Base-by-base conservation (phyloP, 306 rosid species). In the Nissolia schottii region DNA sequence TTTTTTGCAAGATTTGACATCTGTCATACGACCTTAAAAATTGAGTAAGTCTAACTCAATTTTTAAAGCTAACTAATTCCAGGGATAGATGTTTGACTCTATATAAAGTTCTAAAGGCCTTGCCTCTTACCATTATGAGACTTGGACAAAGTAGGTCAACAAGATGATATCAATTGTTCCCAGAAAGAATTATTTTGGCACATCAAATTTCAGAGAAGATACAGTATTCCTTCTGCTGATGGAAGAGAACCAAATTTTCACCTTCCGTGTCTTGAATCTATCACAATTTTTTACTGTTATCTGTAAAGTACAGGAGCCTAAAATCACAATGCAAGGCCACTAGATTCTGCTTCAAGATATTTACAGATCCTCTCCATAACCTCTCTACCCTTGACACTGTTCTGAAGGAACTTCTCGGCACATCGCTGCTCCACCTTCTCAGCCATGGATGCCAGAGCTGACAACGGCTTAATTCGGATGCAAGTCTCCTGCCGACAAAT, bases 331-430 rank as follows among this genome's bases (percentile, higher is more conserved):
- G 87, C 34, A 64, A 89, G 58, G 28, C 81, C 83, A 1, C 72
- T 70, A 14, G 96, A 84, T 79, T 91, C 96, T 24, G 98, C 86
- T 81, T 94, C 96, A 58, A 91, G 92, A 85, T 87, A 94, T 67
- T 82, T 91, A 82, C 98, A 89, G 28, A 94, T 94, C 75, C 92
- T 83, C 87, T 91, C 97, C 98, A 91, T 94, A 34, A 87, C 97
- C 84, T 91, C 96, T 73, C 96, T 91, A 68, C 98, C 90, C 81
- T 87, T 89, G 23, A 75, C 90, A 80, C 95, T 88, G 68, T 91
- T 89, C 81, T 91, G 97, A 82, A 89, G 82, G 38, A 89, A 86
- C 87, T 63, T 85, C 64, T 94, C 98, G 6, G 91, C 99, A 20
- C 89, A 94, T 2, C 90, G 77, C 49, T 89, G 92, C 81, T 94